phyloP scores from a whole-genome alignment of 352 stramenopile genomes.

The Phytophthora crassamura region DNA sequence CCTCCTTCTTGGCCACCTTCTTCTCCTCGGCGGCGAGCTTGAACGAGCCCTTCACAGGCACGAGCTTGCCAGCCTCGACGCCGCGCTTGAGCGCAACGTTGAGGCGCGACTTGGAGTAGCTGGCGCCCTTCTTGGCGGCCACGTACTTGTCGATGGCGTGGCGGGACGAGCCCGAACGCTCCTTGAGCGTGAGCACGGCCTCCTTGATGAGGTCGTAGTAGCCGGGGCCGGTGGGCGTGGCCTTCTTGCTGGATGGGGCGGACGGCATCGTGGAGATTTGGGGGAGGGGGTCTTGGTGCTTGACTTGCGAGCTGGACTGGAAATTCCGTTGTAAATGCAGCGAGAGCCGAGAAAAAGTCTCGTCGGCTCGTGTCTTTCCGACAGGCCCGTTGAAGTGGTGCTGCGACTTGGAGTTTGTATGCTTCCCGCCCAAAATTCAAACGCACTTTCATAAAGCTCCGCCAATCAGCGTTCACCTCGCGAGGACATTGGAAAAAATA shows the following conservation, averaged over 20 bases:
- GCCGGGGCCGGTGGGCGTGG: slow-evolving; percentile 55
- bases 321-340: slow-evolving; percentile 52
- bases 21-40: slow-evolving; percentile 94
- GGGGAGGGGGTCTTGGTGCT: slow-evolving; percentile 13
- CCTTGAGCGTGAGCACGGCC: slow-evolving; percentile 91
- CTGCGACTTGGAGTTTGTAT: slow-evolving; percentile 34
- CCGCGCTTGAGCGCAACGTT: slow-evolving; percentile 93
- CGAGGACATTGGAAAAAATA: slow-evolving; percentile 46
- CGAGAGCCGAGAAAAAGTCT: slow-evolving; percentile 27
- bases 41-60: slow-evolving; percentile 95
- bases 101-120: slow-evolving; percentile 81
- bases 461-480: slow-evolving; percentile 45
- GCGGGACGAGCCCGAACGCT: slow-evolving; percentile 90
- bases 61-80: slow-evolving; percentile 89
- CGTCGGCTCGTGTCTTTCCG: slow-evolving; percentile 24
- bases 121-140: slow-evolving; percentile 82
- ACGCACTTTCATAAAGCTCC: slow-evolving; percentile 30
- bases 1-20: slow-evolving; percentile 61
- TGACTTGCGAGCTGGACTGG: slow-evolving; percentile 38
- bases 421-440: slow-evolving; percentile 34
- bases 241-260: slow-evolving; percentile 65
- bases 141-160: slow-evolving; percentile 96
- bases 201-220: slow-evolving; percentile 95
- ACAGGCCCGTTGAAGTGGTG: slow-evolving; percentile 31
- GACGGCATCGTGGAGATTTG: slow-evolving; percentile 45